Evolutionary conservation across 768 basidiomycete species (phyloP), one percentile per base, ranked within the genome.

Genomic region (Leucosporidium scottii): DNA sequence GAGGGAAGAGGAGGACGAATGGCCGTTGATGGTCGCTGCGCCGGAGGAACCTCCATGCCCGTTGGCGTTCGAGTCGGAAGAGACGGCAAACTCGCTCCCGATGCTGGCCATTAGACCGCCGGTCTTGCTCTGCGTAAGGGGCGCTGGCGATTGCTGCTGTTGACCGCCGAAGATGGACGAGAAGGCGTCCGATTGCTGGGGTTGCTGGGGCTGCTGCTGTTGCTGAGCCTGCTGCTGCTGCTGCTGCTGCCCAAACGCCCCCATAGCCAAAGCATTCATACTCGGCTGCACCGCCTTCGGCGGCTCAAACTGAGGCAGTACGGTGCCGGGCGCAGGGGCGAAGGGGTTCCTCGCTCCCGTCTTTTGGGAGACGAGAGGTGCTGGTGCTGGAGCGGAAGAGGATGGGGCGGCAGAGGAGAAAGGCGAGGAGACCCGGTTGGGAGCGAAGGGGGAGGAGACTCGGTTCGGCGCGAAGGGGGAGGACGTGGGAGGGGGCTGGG

Each of bases 281-380:
- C 90, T 91, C 15, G 88, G 90, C 34, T 44, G 39, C 39, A 44
- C 39, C 10, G 82, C 84, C 76, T 86, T 88, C 1, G 90, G 86
- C 1, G 86, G 84, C 17, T 59, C n/a, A 20, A 75, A 74, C 21
- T 81, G 79, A 28, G 84, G 80, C 13, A 83, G 63, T 28, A 69
- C 23, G 1, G 68, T 51, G 15, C 78, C 82, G 8, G 83, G 81
- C 6, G 89, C 84, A 36, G 85, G 84, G 9, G 92, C 93, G 71
- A 99, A 99, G 4, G 96, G 96, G 82, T 99, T 99, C 73, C 85
- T 86, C 10, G 91, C 90, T 31, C 96, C 94, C 4, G 96, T 99
- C 77, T 88, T 86, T 77, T 98, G 93, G 9, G 92, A 83, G 74
- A 85, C 86, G 31, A 97, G 83, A 10, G 74, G 73, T 8, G 73